Evolutionary conservation across 768 basidiomycete species (phyloP), one percentile per base, ranked within the genome.

Genomic region (Sporobolomyces phaffii): DNA sequence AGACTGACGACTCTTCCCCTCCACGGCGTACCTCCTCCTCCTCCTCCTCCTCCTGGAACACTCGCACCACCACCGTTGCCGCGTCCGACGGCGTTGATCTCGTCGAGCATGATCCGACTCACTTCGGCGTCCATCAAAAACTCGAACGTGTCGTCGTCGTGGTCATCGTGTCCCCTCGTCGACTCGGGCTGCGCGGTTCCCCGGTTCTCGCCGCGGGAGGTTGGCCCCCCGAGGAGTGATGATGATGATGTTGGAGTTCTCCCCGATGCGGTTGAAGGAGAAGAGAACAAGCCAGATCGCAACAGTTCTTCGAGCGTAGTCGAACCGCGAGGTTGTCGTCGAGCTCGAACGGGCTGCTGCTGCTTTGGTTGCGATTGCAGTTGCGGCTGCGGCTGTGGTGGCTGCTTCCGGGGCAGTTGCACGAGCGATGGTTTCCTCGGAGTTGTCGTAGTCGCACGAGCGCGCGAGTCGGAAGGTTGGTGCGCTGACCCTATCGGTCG

Each of bases 271-370:
- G 6, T 20, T 7, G n/a, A 7, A 26, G 24, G 48, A 34, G 5
- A 20, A 29, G 56, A 45, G 36, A 45, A 58, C 38, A 58, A 24
- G 4, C 56, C 56, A 9, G 11, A 8, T 20, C 22, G 41, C 22
- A 58, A 29, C 6, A 58, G 17, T 33, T 58, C 56, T 58, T 58
- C 56, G 20, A 58, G 43, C 28, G 56, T 44, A 4, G 56, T 58
- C 9, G 56, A 58, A 10, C 40, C 54, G 4, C 54, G n/a, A 2
- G 54, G 26, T 34, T 48, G 8, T 5, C 47, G 24, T 26, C 47
- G 8, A n/a, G n/a, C n/a, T 24, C 47, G 24, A 9, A 22, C 26
- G 24, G 10, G 44, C 44, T 9, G 11, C n/a, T 7, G 44, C 18
- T 45, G 18, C 44, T n/a, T n/a, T n/a, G n/a, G n/a, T n/a, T n/a